Conservation (phyloP, 1,284 basidiomycete genomes). For the Anthracocystis setariae region DNA sequence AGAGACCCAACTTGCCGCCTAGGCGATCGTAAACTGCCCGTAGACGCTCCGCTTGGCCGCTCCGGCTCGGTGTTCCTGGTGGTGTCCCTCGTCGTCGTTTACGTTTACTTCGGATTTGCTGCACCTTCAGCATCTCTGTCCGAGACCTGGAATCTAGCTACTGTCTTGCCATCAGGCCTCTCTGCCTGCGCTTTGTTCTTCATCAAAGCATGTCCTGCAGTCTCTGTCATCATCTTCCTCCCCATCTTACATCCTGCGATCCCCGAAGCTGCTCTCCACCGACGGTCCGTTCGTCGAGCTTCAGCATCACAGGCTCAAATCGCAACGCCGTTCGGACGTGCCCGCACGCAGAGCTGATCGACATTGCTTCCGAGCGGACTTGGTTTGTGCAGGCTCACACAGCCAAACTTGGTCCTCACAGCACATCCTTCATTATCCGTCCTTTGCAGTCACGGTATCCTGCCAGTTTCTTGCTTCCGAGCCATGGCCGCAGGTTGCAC, state of each 20-base stretch:
- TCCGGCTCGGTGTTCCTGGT: constrained; percentile 2
- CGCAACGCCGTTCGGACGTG: constrained; percentile 16
- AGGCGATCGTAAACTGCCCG: neutral
- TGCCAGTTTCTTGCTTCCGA: neutral
- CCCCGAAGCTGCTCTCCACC: constrained; percentile 14
- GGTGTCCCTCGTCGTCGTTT: constrained; percentile 3
- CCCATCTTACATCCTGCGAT: constrained; percentile 1
- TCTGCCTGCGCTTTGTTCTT: neutral
- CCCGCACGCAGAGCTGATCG: constrained; percentile 24
- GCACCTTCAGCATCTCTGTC: constrained; percentile 27
- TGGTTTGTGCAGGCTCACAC: constrained; percentile 21
- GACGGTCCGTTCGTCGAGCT: constrained; percentile 5
- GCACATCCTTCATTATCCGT: constrained; percentile 1
- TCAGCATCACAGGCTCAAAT: constrained; percentile 1
- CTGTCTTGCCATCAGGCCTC: neutral
- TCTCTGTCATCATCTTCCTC: constrained; percentile 1
- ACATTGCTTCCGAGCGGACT: constrained; percentile 51
- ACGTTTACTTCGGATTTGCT: constrained; percentile 23
- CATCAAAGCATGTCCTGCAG: neutral
- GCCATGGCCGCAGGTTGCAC: neutral
- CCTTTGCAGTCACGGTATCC: neutral
- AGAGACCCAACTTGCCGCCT: neutral
- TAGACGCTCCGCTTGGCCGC: neutral
- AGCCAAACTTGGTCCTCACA: neutral
- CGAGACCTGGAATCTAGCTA: constrained; percentile 17